Percentiles rank a stretch among this genome's conserved stretches.
These are phyloP conservation scores for Pichia scutulata DNA, from an alignment of 805 yeast genomes.

Conservation along the genomic window DNA sequence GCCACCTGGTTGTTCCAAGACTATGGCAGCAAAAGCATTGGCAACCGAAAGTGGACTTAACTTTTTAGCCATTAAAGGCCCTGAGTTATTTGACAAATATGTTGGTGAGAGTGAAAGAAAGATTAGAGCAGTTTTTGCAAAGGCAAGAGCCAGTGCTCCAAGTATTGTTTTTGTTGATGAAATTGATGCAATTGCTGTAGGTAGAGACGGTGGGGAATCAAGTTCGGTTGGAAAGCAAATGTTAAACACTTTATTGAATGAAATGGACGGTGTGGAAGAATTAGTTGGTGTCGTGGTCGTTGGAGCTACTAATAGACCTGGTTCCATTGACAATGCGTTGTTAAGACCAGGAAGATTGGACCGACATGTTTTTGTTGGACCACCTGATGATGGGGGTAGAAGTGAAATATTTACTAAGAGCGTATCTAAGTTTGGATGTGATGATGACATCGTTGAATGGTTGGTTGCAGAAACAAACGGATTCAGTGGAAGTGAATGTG, in stretches of 20 bases:
- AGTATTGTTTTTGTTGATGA: conserved; percentile 95
- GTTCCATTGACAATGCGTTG: conserved; percentile 85
- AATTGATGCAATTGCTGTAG: conserved; percentile 85
- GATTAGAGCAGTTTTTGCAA: conserved; percentile 82
- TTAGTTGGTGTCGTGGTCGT: conserved; percentile 86
- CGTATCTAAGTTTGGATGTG: conserved; percentile 51
- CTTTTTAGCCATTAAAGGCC: conserved; percentile 93
- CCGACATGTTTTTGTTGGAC: conserved; percentile 85
- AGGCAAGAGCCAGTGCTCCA: conserved; percentile 90
- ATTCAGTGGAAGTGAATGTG: conserved; percentile 95
- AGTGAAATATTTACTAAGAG: conserved; percentile 67
- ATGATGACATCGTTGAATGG: conserved; percentile 30
- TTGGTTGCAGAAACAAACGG: conserved; percentile 72
- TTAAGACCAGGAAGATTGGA: conserved; percentile 95
- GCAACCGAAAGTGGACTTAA: conserved; percentile 95
- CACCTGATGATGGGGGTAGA: conserved; percentile 82
- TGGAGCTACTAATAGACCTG: conserved; percentile 96
- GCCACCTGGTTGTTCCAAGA: conserved; percentile 97
- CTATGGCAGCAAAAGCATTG: conserved; percentile 87
- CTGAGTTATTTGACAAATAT: conserved; percentile 86
- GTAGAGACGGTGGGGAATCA: conserved; percentile 53
- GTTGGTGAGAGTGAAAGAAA: conserved; percentile 96
- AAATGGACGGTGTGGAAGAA: conserved; percentile 96
- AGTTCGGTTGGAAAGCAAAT: conserved; percentile 78
- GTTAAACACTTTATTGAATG: conserved; percentile 82